These are phyloP conservation scores for Xylariaceae sp. DNA, from an alignment of 2,329 filamentous ascomycete genomes.

Conservation along the genomic window DNA sequence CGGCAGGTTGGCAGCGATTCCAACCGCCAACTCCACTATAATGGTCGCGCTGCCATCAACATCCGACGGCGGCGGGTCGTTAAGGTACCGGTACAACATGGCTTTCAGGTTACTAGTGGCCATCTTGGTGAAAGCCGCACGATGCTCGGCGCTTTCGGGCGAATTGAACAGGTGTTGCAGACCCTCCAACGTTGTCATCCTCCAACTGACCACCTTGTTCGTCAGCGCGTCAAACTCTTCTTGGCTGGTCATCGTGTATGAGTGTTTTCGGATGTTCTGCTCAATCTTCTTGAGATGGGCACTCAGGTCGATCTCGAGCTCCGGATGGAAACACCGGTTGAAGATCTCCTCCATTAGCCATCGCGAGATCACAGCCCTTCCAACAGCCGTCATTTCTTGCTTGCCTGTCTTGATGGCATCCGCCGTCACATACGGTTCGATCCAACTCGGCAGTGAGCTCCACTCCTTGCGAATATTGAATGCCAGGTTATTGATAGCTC, in stretches of 20 bases:
- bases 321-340: slow-evolving; percentile 86
- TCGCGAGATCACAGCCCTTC: slow-evolving; percentile 77
- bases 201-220: slow-evolving; percentile 85
- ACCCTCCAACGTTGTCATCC: slow-evolving; percentile 90
- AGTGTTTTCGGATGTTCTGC: slow-evolving; percentile 74
- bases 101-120: slow-evolving; percentile 64
- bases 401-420: slow-evolving; percentile 83
- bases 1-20: slow-evolving; percentile 79
- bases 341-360: slow-evolving; percentile 93
- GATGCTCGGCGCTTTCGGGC: slow-evolving; percentile 60
- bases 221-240: slow-evolving; percentile 88
- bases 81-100: slow-evolving; percentile 66
- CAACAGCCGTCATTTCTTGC: slow-evolving; percentile 96
- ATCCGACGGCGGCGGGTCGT: slow-evolving; percentile 70
- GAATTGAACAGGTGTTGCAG: slow-evolving; percentile 65
- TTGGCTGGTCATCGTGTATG: slow-evolving; percentile 66
- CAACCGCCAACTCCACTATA: slow-evolving; percentile 87
- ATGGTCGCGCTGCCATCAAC: slow-evolving; percentile 85
- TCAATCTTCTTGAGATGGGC: slow-evolving; percentile 79
- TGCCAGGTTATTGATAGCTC: slow-evolving; percentile 87
- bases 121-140: slow-evolving; percentile 62
- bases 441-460: slow-evolving; percentile 74
- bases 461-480: slow-evolving; percentile 97
- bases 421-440: slow-evolving; percentile 72
- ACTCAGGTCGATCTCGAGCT: slow-evolving; percentile 71